These are phyloP conservation scores for Fusarium sp. DNA, from an alignment of 2,329 filamentous ascomycete genomes.

Conservation along the genomic window DNA sequence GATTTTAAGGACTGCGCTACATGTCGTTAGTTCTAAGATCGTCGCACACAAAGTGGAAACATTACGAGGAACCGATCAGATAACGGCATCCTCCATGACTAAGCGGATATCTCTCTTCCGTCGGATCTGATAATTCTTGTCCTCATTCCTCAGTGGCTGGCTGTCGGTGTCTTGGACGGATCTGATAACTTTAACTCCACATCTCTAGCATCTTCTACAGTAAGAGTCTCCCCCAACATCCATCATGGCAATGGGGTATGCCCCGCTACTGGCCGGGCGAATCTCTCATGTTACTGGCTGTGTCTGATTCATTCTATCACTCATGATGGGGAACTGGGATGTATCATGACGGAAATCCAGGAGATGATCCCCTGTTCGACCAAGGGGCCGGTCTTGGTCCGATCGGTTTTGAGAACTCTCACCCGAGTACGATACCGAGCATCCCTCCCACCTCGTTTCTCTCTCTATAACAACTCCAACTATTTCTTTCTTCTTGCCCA, in stretches of 20 bases:
- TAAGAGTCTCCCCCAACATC: conserved; percentile 26
- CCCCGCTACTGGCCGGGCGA: conserved; percentile 26
- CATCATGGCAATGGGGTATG: conserved; percentile 31
- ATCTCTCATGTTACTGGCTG: conserved; percentile 23
- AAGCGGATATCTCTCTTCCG: conserved; percentile 5
- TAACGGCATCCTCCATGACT: conserved; percentile 26
- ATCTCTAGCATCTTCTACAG: conserved; percentile 12
- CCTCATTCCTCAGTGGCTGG: conserved; percentile 24
- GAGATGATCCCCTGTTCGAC: conserved; percentile 10
- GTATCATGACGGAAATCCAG: conserved; percentile 9
- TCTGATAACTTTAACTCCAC: conserved; percentile 51
- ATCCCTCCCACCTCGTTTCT: not conserved
- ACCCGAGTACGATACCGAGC: conserved; percentile 26
- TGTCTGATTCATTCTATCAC: not conserved
- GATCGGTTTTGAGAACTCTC: conserved; percentile 34
- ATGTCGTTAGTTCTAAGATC: conserved; percentile 7
- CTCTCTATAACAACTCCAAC: not conserved
- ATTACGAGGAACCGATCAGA: conserved; percentile 26
- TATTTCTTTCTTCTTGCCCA: conserved; percentile 6
- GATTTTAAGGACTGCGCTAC: not conserved
- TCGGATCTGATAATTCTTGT: conserved; percentile 18
- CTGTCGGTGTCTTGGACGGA: conserved; percentile 34
- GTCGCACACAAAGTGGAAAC: not conserved
- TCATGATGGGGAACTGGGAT: conserved; percentile 22
- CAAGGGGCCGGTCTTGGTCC: conserved; percentile 21